Evolutionary conservation across 352 stramenopile genomes (phyloP).

Genomic region (Globisporangium echinulatum): DNA sequence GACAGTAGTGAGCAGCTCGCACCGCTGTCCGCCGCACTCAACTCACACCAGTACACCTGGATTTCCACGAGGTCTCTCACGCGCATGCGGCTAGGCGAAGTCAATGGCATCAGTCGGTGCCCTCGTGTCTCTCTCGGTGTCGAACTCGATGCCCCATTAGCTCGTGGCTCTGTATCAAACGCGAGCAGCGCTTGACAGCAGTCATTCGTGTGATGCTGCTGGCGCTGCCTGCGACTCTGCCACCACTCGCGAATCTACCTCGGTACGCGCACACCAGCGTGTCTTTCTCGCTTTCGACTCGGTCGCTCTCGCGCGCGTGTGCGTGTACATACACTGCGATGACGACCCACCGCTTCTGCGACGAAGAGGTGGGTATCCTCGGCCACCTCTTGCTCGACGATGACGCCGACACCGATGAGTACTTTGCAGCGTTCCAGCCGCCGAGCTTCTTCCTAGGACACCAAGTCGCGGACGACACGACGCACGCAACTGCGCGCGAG

Average conservation of each 20-base stretch:
- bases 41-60: neutral
- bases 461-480: neutral
- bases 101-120: neutral
- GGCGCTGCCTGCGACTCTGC: neutral
- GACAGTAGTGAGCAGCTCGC: too few relatives aligned
- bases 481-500: neutral
- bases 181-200: too few relatives aligned
- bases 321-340: neutral
- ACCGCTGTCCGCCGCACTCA: neutral
- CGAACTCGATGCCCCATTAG: too few relatives aligned
- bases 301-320: neutral
- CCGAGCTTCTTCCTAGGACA: neutral
- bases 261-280: neutral
- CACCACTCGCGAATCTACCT: neutral
- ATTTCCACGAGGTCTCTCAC: neutral
- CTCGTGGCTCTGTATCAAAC: too few relatives aligned
- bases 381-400: conserved; percentile 5
- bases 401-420: conserved; percentile 2
- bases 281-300: neutral
- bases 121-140: neutral
- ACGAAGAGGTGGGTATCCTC: conserved; percentile 13
- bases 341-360: conserved; percentile 8
- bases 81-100: neutral
- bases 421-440: conserved; percentile 3
- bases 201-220: neutral